A percentile compares a stretch with the other conserved stretches of the same genome.
These are phyloP conservation scores for Hura crepitans DNA, from an alignment of 441 rosid genomes.

Conservation along the genomic window DNA sequence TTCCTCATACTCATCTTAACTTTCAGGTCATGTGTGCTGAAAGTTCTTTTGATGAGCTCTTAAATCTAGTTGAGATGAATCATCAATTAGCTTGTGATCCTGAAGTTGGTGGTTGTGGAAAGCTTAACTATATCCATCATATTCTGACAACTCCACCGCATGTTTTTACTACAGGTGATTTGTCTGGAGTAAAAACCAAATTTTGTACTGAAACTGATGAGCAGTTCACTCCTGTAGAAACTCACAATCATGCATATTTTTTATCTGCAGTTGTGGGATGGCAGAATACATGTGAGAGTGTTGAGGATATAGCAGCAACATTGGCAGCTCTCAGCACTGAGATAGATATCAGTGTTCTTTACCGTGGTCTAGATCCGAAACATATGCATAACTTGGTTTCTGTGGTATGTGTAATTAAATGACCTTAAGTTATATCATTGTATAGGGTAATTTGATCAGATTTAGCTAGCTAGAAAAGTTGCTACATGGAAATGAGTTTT, in stretches of 20 bases:
- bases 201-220: neutral
- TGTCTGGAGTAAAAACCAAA: slow-evolving; percentile 10
- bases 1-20: slow-evolving; percentile 24
- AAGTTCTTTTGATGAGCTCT: slow-evolving; percentile 66
- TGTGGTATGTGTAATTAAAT: slow-evolving; percentile 52
- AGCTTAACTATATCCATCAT: slow-evolving; percentile 68
- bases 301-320: slow-evolving; percentile 76
- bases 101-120: slow-evolving; percentile 81
- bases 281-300: slow-evolving; percentile 89
- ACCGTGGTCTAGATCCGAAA: slow-evolving; percentile 76
- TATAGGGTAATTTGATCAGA: neutral
- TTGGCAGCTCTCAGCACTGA: slow-evolving; percentile 65
- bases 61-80: slow-evolving; percentile 80
- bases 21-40: slow-evolving; percentile 60
- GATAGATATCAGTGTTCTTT: slow-evolving; percentile 77
- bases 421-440: neutral
- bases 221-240: slow-evolving; percentile 3
- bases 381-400: slow-evolving; percentile 66
- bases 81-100: slow-evolving; percentile 88
- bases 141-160: slow-evolving; percentile 68
- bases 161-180: slow-evolving; percentile 77
- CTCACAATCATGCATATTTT: slow-evolving; percentile 13
- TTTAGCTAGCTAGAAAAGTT: neutral
- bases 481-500: neutral
- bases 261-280: slow-evolving; percentile 80